phyloP scores from a whole-genome alignment of 345 rosid genomes.

The Salix viminalis region DNA sequence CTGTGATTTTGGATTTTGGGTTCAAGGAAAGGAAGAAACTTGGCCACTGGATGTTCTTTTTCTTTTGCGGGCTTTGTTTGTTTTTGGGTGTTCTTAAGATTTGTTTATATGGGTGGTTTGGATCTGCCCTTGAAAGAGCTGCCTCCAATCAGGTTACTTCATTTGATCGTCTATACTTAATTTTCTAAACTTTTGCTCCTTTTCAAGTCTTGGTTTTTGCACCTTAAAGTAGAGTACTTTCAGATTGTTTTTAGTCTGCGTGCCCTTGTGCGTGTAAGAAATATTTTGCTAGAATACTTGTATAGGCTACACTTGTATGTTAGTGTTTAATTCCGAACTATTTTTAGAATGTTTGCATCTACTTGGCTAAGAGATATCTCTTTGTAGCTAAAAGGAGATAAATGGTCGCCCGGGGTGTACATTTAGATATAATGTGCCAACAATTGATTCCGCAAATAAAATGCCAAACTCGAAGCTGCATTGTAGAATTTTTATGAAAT shows the following conservation, averaged over 20 bases:
- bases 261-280: too few relatives aligned
- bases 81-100: slow-evolving; percentile 83
- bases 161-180: background rate
- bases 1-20: slow-evolving; percentile 55
- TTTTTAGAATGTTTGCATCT: background rate
- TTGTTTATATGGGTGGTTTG: slow-evolving; percentile 85
- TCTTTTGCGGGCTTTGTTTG: slow-evolving; percentile 75
- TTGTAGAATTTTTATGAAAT: background rate
- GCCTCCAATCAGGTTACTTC: slow-evolving; percentile 46
- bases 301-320: background rate
- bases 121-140: slow-evolving; percentile 69
- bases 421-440: background rate
- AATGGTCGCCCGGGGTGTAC: background rate
- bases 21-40: slow-evolving; percentile 66
- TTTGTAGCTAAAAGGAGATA: background rate
- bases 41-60: slow-evolving; percentile 83
- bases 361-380: background rate
- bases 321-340: background rate
- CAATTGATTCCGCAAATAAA: background rate
- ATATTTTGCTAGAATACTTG: too few relatives aligned
- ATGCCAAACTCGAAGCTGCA: background rate
- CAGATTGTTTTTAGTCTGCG: too few relatives aligned
- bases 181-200: too few relatives aligned
- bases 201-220: too few relatives aligned
- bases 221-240: too few relatives aligned